These are phyloP conservation scores for Pichia cabralensis DNA, from an alignment of 805 yeast genomes.

Conservation along the genomic window DNA sequence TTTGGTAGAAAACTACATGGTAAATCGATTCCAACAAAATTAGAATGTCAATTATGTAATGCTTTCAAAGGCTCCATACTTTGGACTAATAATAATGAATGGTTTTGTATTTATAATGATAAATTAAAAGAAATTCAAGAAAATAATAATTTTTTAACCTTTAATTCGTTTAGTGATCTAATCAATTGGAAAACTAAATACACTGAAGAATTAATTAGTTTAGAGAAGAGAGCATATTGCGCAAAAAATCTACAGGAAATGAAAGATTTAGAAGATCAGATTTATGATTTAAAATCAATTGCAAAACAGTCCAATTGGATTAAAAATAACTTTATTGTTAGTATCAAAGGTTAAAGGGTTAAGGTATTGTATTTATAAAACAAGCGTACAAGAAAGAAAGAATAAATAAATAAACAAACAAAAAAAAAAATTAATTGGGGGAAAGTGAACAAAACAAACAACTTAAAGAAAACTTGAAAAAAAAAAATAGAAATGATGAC, in stretches of 20 bases:
- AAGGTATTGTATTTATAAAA: no score
- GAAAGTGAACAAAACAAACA: no score
- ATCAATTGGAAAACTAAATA: constrained; percentile 16
- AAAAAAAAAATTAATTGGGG: no score
- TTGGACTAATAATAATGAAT: constrained; percentile 24
- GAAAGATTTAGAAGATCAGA: constrained; percentile 11
- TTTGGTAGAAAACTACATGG: constrained; percentile 17
- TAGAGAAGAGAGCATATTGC: constrained; percentile 14
- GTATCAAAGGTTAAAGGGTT: constrained; percentile 5
- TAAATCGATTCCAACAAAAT: constrained; percentile 22
- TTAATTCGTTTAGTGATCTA: constrained; percentile 17
- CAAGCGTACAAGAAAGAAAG: no score
- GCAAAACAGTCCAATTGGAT: constrained; percentile 6
- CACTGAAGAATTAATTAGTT: constrained; percentile 7
- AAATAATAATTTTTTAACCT: constrained; percentile 18
- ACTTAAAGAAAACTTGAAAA: no score
- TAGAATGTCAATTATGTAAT: constrained; percentile 23
- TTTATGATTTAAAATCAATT: constrained; percentile 10
- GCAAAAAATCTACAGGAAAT: constrained; percentile 12
- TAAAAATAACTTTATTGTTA: constrained; percentile 4
- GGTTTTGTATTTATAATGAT: constrained; percentile 21
- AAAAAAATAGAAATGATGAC: no score
- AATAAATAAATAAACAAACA: no score
- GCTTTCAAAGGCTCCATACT: constrained; percentile 18
- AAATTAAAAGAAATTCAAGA: constrained; percentile 3